Conservation (phyloP, 805 yeast genomes). For the Kluyveromyces siamensis region DNA sequence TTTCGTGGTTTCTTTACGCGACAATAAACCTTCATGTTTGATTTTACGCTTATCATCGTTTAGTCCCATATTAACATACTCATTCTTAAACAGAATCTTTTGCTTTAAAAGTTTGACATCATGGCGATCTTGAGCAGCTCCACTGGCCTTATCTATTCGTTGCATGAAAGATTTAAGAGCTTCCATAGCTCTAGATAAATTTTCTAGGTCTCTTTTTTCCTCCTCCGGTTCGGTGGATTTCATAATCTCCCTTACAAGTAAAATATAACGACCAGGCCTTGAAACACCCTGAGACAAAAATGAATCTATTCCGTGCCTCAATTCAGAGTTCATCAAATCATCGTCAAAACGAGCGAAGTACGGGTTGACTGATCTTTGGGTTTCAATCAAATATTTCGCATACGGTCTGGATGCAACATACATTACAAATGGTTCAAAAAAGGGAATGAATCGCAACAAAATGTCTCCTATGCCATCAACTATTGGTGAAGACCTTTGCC, state of each 20-base stretch:
- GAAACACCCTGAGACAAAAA: constrained; percentile 93
- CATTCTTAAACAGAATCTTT: constrained; percentile 73
- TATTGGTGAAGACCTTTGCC: constrained; percentile 80
- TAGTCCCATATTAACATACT: constrained; percentile 76
- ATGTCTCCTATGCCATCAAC: constrained; percentile 84
- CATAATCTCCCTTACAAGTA: constrained; percentile 70
- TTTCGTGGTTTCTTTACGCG: constrained; percentile 25
- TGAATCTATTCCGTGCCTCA: constrained; percentile 67
- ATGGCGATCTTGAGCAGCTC: constrained; percentile 88
- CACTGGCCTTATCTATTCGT: constrained; percentile 72
- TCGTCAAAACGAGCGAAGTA: constrained; percentile 89
- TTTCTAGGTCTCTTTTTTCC: constrained; percentile 35
- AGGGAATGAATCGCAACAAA: constrained; percentile 71
- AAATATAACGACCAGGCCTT: constrained; percentile 89
- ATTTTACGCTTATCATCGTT: constrained; percentile 75
- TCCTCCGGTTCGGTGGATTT: constrained; percentile 81
- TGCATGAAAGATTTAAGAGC: constrained; percentile 67
- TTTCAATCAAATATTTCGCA: constrained; percentile 90
- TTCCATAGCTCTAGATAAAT: constrained; percentile 63
- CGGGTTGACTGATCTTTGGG: constrained; percentile 85
- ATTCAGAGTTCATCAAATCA: constrained; percentile 63
- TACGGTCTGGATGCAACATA: constrained; percentile 93
- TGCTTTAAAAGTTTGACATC: constrained; percentile 81
- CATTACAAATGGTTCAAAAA: constrained; percentile 84
- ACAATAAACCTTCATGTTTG: constrained; percentile 30